These are phyloP conservation scores for Fusarium phyllophilum DNA, from an alignment of 2,329 filamentous ascomycete genomes.

Conservation along the genomic window DNA sequence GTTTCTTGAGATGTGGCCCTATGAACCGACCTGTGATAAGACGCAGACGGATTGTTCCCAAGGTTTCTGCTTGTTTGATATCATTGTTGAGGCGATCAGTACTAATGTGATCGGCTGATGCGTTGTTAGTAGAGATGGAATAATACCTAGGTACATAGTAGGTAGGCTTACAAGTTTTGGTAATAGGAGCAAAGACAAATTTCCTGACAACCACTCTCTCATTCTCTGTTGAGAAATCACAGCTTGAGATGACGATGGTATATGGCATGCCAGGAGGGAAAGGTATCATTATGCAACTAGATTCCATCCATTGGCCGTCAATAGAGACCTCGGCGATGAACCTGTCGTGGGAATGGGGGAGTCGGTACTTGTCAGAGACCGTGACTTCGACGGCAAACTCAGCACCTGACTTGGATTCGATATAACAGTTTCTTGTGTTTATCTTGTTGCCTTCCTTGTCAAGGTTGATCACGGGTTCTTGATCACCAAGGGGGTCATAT, in stretches of 20 bases:
- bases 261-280: not conserved
- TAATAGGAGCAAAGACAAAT: slow-evolving; percentile 32
- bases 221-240: not conserved
- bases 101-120: not conserved
- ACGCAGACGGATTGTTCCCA: slow-evolving; percentile 31
- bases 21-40: not conserved
- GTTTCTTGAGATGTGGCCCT: rapidly evolving
- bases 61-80: not conserved
- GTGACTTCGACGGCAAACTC: slow-evolving; percentile 26
- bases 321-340: not conserved
- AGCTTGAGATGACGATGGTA: not conserved
- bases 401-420: slow-evolving; percentile 38
- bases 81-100: not conserved
- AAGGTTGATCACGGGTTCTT: rapidly evolving
- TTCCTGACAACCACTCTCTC: not conserved
- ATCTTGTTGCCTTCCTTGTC: not conserved
- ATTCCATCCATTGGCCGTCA: slow-evolving; percentile 20
- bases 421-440: slow-evolving; percentile 26
- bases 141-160: rapidly evolving
- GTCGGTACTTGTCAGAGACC: not conserved
- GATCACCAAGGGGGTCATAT: slow-evolving; percentile 14
- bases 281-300: not conserved
- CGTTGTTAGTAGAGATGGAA: not conserved
- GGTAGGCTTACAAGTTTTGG: not conserved
- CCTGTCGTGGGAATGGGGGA: rapidly evolving